These are phyloP conservation scores for Nevesoporus exiguus DNA, from an alignment of 768 basidiomycete genomes.

Conservation along the genomic window DNA sequence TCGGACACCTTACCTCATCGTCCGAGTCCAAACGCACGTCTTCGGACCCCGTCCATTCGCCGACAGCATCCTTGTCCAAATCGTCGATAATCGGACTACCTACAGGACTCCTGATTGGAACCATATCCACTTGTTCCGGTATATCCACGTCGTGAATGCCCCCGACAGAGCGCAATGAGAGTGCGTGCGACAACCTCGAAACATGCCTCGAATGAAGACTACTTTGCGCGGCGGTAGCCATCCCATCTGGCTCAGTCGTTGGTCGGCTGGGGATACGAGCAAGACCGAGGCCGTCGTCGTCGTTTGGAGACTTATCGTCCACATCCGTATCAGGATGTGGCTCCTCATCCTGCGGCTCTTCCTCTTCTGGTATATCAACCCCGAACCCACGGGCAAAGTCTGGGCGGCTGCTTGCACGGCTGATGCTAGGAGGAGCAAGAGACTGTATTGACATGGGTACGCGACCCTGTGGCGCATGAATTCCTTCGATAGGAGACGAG, in stretches of 20 bases:
- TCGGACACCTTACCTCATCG: conserved; percentile 53
- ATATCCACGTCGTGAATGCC: conserved; percentile 40
- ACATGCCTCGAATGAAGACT: conserved; percentile 65
- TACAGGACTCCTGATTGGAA: conserved; percentile 31
- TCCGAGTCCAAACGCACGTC: conserved; percentile 60
- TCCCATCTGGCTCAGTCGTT: conserved; percentile 37
- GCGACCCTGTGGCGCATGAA: conserved; percentile 56
- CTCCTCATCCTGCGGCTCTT: conserved; percentile 55
- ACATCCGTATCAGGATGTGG: conserved; percentile 27
- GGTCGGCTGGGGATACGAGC: conserved; percentile 24
- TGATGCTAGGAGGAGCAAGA: conserved; percentile 43
- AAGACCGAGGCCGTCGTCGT: conserved; percentile 27
- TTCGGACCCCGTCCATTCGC: conserved; percentile 84
- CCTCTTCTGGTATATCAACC: conserved; percentile 73
- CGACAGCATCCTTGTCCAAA: conserved; percentile 41
- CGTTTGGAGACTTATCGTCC: conserved; percentile 39
- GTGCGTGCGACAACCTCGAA: conserved; percentile 62
- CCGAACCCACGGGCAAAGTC: conserved; percentile 82
- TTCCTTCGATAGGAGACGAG: conserved; percentile 29
- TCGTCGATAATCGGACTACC: conserved; percentile 36
- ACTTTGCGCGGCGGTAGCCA: conserved; percentile 48
- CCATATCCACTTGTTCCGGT: conserved; percentile 25
- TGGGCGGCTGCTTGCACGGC: conserved; percentile 50
- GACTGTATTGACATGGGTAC: conserved; percentile 44
- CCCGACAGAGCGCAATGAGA: conserved; percentile 63